Base-by-base conservation (phyloP, 2,329 filamentous ascomycete species). In the Pestalotiopsis sp. region DNA sequence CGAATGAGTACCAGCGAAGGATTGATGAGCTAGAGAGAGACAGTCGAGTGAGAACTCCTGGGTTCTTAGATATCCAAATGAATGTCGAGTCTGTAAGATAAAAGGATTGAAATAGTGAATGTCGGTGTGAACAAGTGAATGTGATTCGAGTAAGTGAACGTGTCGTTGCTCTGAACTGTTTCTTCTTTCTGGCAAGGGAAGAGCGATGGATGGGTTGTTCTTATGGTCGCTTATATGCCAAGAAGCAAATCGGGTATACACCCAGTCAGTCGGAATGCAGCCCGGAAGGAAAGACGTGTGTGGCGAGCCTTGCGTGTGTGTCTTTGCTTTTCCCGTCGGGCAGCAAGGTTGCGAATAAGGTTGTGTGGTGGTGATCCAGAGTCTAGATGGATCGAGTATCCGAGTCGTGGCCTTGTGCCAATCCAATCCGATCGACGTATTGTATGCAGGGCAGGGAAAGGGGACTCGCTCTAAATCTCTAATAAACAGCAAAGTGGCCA, bases 261-360 rank as follows among this genome's bases (percentile, higher is more conserved):
- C 45, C 45, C 45, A 52, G 17, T 52, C 45, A 52, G 45, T 36
- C 31, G 45, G 45, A 20, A 52, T n/a, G 45, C 20, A 36, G 17
- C 12, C 12, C 20, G 20, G 9, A 52, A 52, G 45, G 14, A 36
- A 27, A 59, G 57, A 62, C 31, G 59, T 62, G 59, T 61, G 59
- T 62, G 59, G 59, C 59, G 59, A 62, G 59, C 31, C 31, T 52
- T n/a, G 45, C 45, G 25, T 27, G 59, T 14, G 38, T 39, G 59
- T 31, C n/a, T 62, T 62, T 61, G 12, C 56, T 59, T 27, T 59
- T 9, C 17, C 17, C 23, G 45, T 62, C 23, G 59, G 59, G 59
- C 59, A n/a, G 59, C 59, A 62, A 62, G 59, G 59, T 62, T 62
- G 59, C 36, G 31, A 62, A 62, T 62, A 62, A 62, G 59, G 59